Conservation (phyloP, 2,329 filamentous ascomycete genomes). For the Parascedosporium putredinis region DNA sequence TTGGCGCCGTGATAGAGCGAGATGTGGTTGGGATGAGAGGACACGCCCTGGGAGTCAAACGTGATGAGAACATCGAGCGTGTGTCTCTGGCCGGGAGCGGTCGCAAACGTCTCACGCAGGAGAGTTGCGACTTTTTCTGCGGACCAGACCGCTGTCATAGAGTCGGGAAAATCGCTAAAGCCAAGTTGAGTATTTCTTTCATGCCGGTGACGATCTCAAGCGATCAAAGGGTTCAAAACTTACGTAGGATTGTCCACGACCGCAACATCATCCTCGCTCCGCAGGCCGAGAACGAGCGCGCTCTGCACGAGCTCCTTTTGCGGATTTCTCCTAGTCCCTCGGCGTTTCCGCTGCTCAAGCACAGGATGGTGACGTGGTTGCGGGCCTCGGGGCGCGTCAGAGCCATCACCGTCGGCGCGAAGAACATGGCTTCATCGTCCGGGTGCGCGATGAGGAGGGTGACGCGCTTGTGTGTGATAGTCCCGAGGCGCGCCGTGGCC, state of each 20-base stretch:
- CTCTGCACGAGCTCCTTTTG: conserved; percentile 77
- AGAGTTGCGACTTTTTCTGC: conserved; percentile 57
- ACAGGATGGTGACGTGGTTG: conserved; percentile 91
- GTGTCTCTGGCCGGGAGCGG: conserved; percentile 37
- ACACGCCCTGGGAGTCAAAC: conserved; percentile 76
- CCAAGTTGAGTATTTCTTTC: conserved; percentile 1
- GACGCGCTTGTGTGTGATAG: conserved; percentile 71
- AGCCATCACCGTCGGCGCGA: conserved; percentile 78
- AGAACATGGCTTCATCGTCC: conserved; percentile 99
- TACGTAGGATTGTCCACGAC: conserved; percentile 68
- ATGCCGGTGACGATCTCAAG: background rate
- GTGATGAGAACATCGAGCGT: conserved; percentile 78
- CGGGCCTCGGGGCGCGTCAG: conserved; percentile 70
- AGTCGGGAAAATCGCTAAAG: conserved; percentile 66
- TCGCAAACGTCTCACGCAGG: conserved; percentile 67
- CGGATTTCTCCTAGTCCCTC: conserved; percentile 77
- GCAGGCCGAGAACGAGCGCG: conserved; percentile 64
- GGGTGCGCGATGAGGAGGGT: conserved; percentile 91
- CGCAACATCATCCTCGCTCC: conserved; percentile 66
- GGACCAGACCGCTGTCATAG: conserved; percentile 74
- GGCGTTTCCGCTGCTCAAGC: conserved; percentile 79
- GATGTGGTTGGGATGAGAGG: conserved; percentile 85
- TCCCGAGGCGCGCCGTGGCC: conserved; percentile 44
- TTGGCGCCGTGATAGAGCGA: conserved; percentile 76
- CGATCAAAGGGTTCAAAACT: background rate